Conservation (phyloP, 2,329 filamentous ascomycete genomes). For the Teratosphaeria zuluensis region DNA sequence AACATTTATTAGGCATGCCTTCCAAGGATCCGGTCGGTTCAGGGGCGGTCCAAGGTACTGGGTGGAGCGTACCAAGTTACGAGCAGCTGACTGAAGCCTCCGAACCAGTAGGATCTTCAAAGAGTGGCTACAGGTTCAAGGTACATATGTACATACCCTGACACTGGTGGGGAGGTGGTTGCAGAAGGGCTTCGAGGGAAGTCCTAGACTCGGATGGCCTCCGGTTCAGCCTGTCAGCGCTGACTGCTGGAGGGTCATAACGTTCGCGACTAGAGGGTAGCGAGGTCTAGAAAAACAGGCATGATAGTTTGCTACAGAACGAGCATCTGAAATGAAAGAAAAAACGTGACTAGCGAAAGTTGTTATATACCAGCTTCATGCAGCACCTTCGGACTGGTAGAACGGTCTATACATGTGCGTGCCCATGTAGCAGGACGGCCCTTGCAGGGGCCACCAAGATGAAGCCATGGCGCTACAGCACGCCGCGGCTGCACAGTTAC, state of each 20-base stretch:
- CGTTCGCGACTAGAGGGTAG: not conserved
- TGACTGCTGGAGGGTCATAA: not conserved
- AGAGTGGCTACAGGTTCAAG: not conserved
- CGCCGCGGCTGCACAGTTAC: not conserved
- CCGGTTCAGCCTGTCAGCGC: not conserved
- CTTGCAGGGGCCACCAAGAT: not conserved
- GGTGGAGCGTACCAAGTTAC: not conserved
- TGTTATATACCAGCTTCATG: not conserved
- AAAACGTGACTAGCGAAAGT: not conserved
- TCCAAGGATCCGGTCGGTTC: not conserved
- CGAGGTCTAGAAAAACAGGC: not conserved
- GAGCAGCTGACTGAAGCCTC: not conserved
- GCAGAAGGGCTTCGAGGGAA: not conserved
- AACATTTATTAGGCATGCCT: not conserved
- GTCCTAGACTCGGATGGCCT: not conserved
- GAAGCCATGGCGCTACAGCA: not conserved
- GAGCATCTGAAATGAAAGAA: no score
- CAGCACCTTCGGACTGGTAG: not conserved
- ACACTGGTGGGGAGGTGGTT: not conserved
- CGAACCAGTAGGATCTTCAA: no score
- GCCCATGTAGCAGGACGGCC: not conserved
- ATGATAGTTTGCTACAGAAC: not conserved
- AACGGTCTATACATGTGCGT: not conserved
- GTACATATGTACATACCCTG: not conserved
- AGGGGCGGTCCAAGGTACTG: not conserved